Conservation (phyloP, 441 rosid species). For the Dalechampia spathulata region DNA sequence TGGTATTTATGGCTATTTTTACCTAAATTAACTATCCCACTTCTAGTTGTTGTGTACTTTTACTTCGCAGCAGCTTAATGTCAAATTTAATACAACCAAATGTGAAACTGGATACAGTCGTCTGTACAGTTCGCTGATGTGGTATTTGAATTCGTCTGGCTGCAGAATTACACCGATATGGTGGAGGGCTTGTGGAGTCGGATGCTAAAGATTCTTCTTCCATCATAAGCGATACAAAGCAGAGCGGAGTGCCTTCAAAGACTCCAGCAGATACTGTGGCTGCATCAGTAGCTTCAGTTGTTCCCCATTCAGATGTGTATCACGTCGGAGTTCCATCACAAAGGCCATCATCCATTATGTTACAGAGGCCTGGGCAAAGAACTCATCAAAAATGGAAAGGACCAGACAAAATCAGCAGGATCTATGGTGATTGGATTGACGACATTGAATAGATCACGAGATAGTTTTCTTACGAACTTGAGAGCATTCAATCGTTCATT, state of each 20-base stretch:
- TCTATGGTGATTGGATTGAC: conserved; percentile 97
- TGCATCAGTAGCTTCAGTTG: conserved; percentile 35
- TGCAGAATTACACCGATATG: conserved; percentile 76
- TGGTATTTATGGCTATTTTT: too few species aligned
- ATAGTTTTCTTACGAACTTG: not conserved
- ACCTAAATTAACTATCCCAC: too few species aligned
- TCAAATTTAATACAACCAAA: not conserved
- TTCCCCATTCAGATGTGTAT: conserved; percentile 47
- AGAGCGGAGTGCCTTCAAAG: conserved; percentile 47
- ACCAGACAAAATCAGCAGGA: conserved; percentile 85
- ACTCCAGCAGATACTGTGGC: conserved; percentile 36
- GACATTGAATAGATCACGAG: conserved; percentile 29
- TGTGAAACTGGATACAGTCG: not conserved
- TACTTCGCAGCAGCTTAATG: not conserved
- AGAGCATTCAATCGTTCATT: not conserved
- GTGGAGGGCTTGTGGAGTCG: conserved; percentile 63
- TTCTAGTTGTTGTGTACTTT: too few species aligned
- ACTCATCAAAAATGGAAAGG: conserved; percentile 86
- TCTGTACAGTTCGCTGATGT: not conserved
- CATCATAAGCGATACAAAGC: conserved; percentile 40
- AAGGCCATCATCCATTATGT: conserved; percentile 33
- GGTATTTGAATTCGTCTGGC: not conserved
- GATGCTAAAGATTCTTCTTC: conserved; percentile 49
- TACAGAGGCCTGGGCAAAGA: conserved; percentile 66
- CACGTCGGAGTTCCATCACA: conserved; percentile 62